These are phyloP conservation scores for Yarrowia yakushimensis DNA, from an alignment of 805 yeast species.

Conservation along the genomic window DNA sequence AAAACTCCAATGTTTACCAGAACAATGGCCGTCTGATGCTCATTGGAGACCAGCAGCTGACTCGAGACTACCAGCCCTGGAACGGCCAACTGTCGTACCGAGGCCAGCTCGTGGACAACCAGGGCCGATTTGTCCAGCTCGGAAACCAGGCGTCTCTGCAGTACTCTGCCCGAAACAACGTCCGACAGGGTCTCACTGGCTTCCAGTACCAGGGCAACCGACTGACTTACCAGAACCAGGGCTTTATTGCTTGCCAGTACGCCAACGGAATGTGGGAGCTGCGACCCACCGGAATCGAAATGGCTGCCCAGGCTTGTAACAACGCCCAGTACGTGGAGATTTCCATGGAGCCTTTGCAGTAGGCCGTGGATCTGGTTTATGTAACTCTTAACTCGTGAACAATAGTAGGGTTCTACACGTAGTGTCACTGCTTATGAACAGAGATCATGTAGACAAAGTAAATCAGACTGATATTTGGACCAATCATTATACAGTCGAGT, in stretches of 20 bases:
- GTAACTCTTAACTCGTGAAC: neutral
- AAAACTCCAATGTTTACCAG: neutral
- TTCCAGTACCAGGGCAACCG: neutral
- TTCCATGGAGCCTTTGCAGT: slow-evolving; percentile 8
- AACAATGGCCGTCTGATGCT: neutral
- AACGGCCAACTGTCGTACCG: slow-evolving; percentile 3
- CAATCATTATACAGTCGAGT: too few relatives aligned
- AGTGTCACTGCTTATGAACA: too few relatives aligned
- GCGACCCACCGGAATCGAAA: neutral
- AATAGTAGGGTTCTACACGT: neutral
- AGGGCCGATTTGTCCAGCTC: neutral
- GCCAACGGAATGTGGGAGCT: slow-evolving; percentile 10
- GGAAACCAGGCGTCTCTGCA: neutral
- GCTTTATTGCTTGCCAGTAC: neutral
- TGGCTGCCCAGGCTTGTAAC: neutral
- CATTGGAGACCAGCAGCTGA: neutral
- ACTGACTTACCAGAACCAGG: slow-evolving; percentile 12
- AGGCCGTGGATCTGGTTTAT: neutral
- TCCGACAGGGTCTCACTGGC: neutral
- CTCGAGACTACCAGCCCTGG: neutral
- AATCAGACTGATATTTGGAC: too few relatives aligned
- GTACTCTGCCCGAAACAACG: neutral
- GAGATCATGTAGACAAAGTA: too few relatives aligned
- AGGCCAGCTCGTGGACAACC: neutral
- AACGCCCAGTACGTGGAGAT: slow-evolving; percentile 10